phyloP scores from a whole-genome alignment of 805 yeast genomes.

The Brettanomyces custersianus region DNA sequence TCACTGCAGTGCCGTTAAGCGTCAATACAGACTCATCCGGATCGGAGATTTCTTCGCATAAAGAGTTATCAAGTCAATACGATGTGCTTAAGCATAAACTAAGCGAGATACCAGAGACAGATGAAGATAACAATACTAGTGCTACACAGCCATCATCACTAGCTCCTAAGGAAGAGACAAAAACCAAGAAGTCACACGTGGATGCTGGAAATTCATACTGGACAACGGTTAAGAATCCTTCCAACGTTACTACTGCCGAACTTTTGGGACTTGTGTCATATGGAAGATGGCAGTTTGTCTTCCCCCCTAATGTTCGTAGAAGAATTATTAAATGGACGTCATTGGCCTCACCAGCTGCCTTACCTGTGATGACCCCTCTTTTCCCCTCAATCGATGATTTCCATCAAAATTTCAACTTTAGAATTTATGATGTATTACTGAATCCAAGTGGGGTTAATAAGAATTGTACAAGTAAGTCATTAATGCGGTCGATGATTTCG shows the following conservation, averaged over 20 bases:
- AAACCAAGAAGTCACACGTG: neutral
- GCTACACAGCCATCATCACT: too few species aligned
- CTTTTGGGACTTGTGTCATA: conserved; percentile 48
- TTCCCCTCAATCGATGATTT: conserved; percentile 69
- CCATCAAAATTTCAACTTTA: conserved; percentile 63
- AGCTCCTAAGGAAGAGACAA: too few species aligned
- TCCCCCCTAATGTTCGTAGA: conserved; percentile 61
- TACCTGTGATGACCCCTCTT: conserved; percentile 72
- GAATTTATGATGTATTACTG: conserved; percentile 71
- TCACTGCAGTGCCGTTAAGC: neutral
- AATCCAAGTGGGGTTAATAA: conserved; percentile 47
- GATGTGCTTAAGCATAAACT: too few species aligned
- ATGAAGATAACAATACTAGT: too few species aligned
- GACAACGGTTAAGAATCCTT: conserved; percentile 70
- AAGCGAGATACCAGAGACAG: too few species aligned
- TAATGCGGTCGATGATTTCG: conserved; percentile 82
- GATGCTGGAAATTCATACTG: conserved; percentile 31
- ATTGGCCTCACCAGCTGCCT: conserved; percentile 83
- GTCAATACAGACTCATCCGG: neutral
- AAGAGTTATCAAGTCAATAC: too few species aligned
- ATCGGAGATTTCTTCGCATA: too few species aligned
- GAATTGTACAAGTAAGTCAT: conserved; percentile 44
- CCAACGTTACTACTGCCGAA: conserved; percentile 50
- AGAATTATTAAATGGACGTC: conserved; percentile 87
- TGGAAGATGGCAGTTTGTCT: conserved; percentile 88